phyloP scores from a whole-genome alignment of 83 land plant species.

The Diphasiastrum complanatum region DNA sequence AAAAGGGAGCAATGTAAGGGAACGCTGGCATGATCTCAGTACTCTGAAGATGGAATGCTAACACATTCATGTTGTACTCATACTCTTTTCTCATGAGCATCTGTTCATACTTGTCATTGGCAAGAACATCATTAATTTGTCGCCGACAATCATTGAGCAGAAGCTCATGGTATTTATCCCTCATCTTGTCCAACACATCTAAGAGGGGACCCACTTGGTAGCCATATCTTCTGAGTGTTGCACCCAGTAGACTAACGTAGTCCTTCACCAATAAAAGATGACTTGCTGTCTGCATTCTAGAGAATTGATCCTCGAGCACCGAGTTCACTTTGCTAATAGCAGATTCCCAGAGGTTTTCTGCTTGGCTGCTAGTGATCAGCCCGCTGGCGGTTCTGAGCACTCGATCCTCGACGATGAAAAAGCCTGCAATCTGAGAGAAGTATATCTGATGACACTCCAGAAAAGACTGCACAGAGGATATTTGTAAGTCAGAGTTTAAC shows the following conservation, averaged over 20 bases:
- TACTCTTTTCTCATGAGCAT: constrained; percentile 86
- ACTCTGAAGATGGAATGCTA: constrained; percentile 63
- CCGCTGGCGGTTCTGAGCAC: constrained; percentile 79
- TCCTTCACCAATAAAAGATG: constrained; percentile 85
- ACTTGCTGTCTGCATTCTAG: constrained; percentile 64
- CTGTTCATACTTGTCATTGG: constrained; percentile 77
- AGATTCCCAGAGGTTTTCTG: constrained; percentile 75
- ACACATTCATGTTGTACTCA: constrained; percentile 69
- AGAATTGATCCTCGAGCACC: constrained; percentile 69
- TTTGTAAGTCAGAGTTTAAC: constrained; percentile 75
- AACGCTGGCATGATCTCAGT: constrained; percentile 86
- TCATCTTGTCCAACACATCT: constrained; percentile 61
- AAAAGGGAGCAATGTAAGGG: constrained; percentile 92
- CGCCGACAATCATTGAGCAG: constrained; percentile 67
- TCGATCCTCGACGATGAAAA: constrained; percentile 86
- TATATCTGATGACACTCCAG: constrained; percentile 77
- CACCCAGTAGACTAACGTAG: constrained; percentile 79
- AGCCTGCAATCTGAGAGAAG: constrained; percentile 85
- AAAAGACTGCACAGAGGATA: constrained; percentile 66
- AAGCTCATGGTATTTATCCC: constrained; percentile 90
- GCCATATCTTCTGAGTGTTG: constrained; percentile 75
- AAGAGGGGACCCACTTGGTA: constrained; percentile 67
- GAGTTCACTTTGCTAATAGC: constrained; percentile 71
- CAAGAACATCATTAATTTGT: constrained; percentile 52
- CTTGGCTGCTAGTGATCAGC: constrained; percentile 44